phyloP scores from a whole-genome alignment of 768 basidiomycete species.

The Boletus rubescentipes region DNA sequence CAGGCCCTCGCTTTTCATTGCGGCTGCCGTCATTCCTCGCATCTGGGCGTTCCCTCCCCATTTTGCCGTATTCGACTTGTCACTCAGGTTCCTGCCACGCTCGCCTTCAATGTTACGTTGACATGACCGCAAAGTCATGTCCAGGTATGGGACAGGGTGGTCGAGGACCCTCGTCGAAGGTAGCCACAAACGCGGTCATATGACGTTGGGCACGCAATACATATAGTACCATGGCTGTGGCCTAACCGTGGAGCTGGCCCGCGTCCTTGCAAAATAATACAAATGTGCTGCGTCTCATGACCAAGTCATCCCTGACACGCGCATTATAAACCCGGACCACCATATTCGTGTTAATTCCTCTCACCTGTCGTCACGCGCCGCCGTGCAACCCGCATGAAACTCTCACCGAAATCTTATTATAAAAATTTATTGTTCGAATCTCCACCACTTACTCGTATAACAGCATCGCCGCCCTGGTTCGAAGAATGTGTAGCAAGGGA shows the following conservation, averaged over 20 bases:
- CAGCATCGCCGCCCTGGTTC: not conserved
- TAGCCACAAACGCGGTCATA: conserved; percentile 7
- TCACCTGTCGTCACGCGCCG: conserved; percentile 9
- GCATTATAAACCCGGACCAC: not conserved
- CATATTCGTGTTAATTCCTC: conserved; percentile 10
- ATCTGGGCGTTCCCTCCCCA: conserved; percentile 1
- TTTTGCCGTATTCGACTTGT: conserved; percentile 12
- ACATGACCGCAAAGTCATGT: conserved; percentile 17
- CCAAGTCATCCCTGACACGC: conserved; percentile 4
- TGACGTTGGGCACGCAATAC: not conserved
- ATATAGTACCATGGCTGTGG: not conserved
- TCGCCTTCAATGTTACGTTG: conserved; percentile 2
- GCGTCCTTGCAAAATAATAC: not conserved
- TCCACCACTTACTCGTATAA: not conserved
- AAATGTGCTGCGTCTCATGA: not conserved
- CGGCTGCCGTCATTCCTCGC: conserved; percentile 17
- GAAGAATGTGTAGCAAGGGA: not conserved
- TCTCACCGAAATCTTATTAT: not conserved
- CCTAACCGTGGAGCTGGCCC: not conserved
- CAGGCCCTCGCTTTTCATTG: conserved; percentile 6
- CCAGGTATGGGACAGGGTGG: conserved; percentile 13
- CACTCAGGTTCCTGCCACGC: conserved; percentile 1
- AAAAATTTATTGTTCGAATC: not conserved
- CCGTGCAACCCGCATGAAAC: not conserved
- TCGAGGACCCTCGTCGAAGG: not conserved